These are phyloP conservation scores for Eimeria praecox DNA, from an alignment of 169 alveolate species.

Conservation along the genomic window DNA sequence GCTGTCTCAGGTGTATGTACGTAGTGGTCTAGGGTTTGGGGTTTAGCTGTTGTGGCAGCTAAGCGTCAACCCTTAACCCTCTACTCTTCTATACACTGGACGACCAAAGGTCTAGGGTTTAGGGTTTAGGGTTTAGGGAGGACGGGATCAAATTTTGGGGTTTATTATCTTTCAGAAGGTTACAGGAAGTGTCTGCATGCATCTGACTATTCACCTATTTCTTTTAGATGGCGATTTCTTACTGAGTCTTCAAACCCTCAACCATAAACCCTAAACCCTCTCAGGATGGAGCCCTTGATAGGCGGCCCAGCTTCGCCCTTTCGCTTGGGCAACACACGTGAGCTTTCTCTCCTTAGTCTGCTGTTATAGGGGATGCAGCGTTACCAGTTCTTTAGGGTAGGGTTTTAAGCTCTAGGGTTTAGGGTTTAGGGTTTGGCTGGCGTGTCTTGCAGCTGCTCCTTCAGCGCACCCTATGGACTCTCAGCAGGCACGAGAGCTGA, in stretches of 20 bases:
- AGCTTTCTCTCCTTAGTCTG: neutral
- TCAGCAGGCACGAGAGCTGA: slow-evolving; percentile 55
- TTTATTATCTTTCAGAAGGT: neutral
- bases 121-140: neutral
- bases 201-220: neutral
- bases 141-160: neutral
- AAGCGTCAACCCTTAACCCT: neutral
- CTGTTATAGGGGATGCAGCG: neutral
- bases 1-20: neutral
- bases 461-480: neutral
- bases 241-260: neutral
- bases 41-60: neutral
- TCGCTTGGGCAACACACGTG: neutral
- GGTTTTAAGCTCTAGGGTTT: slow-evolving; percentile 25
- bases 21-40: neutral
- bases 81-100: neutral
- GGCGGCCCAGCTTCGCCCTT: slow-evolving; percentile 51
- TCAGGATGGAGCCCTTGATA: slow-evolving; percentile 31
- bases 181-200: neutral
- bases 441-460: slow-evolving; percentile 25
- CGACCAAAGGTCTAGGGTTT: neutral
- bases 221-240: neutral
- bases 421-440: slow-evolving; percentile 44
- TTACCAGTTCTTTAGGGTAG: neutral
- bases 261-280: slow-evolving; percentile 8